Base-by-base conservation (phyloP, 1,284 basidiomycete genomes). In the Tylopilus sp. region DNA sequence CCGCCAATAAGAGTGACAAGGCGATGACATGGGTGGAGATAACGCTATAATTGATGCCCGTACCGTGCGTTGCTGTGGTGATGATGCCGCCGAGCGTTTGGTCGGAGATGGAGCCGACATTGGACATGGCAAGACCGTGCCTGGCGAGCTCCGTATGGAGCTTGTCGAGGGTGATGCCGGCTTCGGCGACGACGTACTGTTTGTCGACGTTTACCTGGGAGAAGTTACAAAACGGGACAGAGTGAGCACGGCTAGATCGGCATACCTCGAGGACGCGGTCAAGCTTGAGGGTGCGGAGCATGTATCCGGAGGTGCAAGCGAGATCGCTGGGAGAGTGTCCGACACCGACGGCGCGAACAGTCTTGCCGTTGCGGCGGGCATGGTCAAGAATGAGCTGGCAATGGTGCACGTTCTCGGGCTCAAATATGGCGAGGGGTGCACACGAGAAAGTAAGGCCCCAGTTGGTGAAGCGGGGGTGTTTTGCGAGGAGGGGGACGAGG, bases 81-180 rank as follows among this genome's bases (percentile, higher is more conserved):
- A 99, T 87, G 69, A 97, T 89, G 41, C 97, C 97, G n/a, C 89
- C 97, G 68, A 99, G 87, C 4, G 96, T 96, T 80, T 99, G 97
- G 79, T 98, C 96, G 51, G 95, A 97, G 77, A 99, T 99, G 52
- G 96, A 97, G 52, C 98, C 98, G 67, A 99, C 86, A 79, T 96
- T 98, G 75, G 89, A 90, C 87, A 99, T 91, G 54, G 96, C 96
- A 29, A 98, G 87, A 38, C 86, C 85, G 71, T 91, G 83, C n/a
- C 83, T 79, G 47, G 87, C 89, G 60, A 99, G 91, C 32, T 82
- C 82, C 51, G 76, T 80, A 66, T 96, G 93, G 19, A 97, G 85
- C 60, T 86, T 84, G 67, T 91, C 84, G 64, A 98, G 88, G 12
- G 88, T 91, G 74, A 97, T 94, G 18, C 96, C 96, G 6, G 88